These are phyloP conservation scores for Monosporozyma unispora DNA, from an alignment of 805 yeast genomes.

Conservation along the genomic window DNA sequence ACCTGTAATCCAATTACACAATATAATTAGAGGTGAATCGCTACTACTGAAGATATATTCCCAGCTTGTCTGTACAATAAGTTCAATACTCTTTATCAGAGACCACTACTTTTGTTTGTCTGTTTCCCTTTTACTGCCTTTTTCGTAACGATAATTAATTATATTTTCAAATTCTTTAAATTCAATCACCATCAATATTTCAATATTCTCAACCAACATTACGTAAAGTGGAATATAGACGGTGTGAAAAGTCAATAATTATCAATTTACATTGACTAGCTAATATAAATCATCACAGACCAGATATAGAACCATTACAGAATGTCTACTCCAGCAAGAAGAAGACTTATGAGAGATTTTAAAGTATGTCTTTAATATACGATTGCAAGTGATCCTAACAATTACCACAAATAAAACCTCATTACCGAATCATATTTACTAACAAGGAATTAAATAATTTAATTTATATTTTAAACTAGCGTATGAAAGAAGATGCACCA, in stretches of 20 bases:
- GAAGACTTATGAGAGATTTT: slow-evolving; percentile 97
- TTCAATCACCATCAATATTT: background rate
- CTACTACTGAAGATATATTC: too few species aligned
- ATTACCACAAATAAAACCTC: background rate
- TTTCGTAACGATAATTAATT: background rate
- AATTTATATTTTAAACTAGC: slow-evolving; percentile 29
- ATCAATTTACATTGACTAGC: background rate
- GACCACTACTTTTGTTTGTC: background rate
- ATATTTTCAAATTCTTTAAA: background rate
- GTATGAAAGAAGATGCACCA: slow-evolving; percentile 97
- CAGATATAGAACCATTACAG: background rate
- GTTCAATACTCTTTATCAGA: too few species aligned
- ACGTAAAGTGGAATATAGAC: background rate
- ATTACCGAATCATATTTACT: background rate
- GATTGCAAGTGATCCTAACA: background rate
- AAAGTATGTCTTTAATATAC: slow-evolving; percentile 54
- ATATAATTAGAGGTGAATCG: too few species aligned
- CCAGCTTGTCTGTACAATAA: too few species aligned
- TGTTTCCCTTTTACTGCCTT: background rate
- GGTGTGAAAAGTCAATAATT: background rate
- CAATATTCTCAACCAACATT: background rate
- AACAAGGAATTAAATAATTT: background rate
- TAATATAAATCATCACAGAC: background rate
- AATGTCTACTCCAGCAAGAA: slow-evolving; percentile 98
- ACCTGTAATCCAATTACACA: too few species aligned